phyloP scores from a whole-genome alignment of 2,329 filamentous ascomycete genomes.

The Pseudogymnoascus sp. region DNA sequence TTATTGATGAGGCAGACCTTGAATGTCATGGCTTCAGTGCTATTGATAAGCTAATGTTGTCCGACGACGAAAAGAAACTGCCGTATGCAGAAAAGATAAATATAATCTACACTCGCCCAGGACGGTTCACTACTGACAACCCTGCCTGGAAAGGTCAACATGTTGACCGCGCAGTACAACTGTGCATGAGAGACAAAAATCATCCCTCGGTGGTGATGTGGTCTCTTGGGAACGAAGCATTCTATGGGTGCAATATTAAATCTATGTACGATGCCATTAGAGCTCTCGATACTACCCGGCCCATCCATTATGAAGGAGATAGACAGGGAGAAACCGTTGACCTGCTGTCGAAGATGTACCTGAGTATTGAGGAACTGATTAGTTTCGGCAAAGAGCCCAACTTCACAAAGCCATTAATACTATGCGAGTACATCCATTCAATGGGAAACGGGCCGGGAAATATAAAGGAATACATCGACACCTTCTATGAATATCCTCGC shows the following conservation, averaged over 20 bases:
- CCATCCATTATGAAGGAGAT: conserved; percentile 13
- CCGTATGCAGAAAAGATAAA: conserved; percentile 38
- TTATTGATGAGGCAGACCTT: too few relatives aligned
- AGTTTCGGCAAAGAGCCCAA: not conserved
- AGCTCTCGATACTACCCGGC: not conserved
- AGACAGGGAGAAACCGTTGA: not conserved
- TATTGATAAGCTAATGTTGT: conserved; percentile 23
- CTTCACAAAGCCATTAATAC: conserved; percentile 47
- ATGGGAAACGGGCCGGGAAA: conserved; percentile 69
- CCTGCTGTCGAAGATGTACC: conserved; percentile 11
- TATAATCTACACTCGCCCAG: conserved; percentile 33
- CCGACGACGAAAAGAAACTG: not conserved
- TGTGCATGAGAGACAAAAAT: conserved; percentile 47
- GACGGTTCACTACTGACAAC: conserved; percentile 38
- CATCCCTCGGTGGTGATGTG: conserved; percentile 48
- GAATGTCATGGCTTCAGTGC: conserved; percentile 31
- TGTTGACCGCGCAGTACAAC: conserved; percentile 32
- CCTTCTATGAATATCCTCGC: conserved; percentile 44
- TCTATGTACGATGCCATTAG: conserved; percentile 38
- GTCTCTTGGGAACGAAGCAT: conserved; percentile 50
- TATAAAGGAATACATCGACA: conserved; percentile 58
- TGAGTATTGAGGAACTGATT: not conserved
- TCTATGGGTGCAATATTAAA: conserved; percentile 46
- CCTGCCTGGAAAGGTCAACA: conserved; percentile 26
- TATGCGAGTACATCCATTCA: conserved; percentile 51